A percentile compares a stretch with the other conserved stretches of the same genome.
These are phyloP conservation scores for Arachis stenosperma DNA, from an alignment of 306 rosid species.

Conservation along the genomic window DNA sequence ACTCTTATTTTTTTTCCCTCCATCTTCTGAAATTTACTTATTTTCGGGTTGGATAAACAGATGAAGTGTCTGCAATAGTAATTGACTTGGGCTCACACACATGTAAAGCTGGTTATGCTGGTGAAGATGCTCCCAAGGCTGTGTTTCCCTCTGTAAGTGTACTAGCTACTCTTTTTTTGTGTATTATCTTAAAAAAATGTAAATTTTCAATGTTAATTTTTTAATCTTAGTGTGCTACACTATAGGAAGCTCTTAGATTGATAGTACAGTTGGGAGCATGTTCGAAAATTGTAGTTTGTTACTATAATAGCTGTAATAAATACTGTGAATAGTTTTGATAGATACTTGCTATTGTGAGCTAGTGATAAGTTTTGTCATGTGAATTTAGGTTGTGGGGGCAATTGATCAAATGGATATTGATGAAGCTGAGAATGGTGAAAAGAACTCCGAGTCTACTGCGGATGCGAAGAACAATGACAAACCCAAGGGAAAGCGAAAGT, in stretches of 20 bases:
- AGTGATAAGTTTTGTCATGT: conserved; percentile 24
- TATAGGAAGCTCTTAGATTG: neutral
- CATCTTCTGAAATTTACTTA: no score
- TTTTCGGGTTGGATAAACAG: conserved; percentile 44
- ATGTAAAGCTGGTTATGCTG: conserved; percentile 97
- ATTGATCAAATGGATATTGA: conserved; percentile 94
- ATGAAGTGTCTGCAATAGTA: conserved; percentile 94
- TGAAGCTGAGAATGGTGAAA: conserved; percentile 67
- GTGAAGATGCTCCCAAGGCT: conserved; percentile 99
- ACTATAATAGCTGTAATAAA: neutral
- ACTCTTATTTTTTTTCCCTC: neutral
- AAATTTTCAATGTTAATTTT: conserved; percentile 10
- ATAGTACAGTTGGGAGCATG: conserved; percentile 8
- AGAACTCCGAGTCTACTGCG: conserved; percentile 61
- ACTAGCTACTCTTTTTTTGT: neutral
- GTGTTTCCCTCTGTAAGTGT: conserved; percentile 89
- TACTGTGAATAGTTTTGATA: conserved; percentile 11
- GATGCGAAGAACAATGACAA: conserved; percentile 75
- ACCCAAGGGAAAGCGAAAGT: conserved; percentile 76
- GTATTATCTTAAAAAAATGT: neutral
- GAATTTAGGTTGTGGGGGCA: conserved; percentile 82
- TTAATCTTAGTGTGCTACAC: neutral
- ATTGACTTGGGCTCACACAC: conserved; percentile 95
- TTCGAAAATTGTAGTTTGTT: conserved; percentile 1
- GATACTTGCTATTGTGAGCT: conserved; percentile 10